Evolutionary conservation across 2,329 filamentous ascomycete species (phyloP).

Genomic region (Nannizziopsis barbatae): DNA sequence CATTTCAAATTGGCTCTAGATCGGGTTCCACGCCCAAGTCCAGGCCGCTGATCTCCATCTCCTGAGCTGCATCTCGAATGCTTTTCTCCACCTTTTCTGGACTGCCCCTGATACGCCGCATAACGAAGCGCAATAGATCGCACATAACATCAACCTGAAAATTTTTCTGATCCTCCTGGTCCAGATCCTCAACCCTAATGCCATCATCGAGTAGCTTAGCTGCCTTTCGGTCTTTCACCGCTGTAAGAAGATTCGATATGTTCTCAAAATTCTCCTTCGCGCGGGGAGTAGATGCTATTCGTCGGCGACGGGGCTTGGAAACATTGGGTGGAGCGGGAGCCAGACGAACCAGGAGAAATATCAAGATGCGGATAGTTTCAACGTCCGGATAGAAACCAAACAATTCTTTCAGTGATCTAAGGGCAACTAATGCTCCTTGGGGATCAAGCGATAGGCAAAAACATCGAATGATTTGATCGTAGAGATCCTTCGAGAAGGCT

Average conservation of each 20-base stretch:
- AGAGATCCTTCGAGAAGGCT: slow-evolving; percentile 40
- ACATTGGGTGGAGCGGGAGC: slow-evolving; percentile 22
- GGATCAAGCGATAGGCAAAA: slow-evolving; percentile 43
- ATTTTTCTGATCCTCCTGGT: slow-evolving; percentile 28
- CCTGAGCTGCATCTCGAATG: slow-evolving; percentile 25
- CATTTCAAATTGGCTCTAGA: neutral
- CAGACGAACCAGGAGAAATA: slow-evolving; percentile 40
- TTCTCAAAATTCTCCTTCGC: slow-evolving; percentile 37
- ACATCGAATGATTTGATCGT: slow-evolving; percentile 42
- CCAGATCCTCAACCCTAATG: slow-evolving; percentile 27
- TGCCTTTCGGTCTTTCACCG: slow-evolving; percentile 32
- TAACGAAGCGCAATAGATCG: slow-evolving; percentile 32
- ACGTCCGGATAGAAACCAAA: slow-evolving; percentile 40
- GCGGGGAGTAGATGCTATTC: slow-evolving; percentile 31
- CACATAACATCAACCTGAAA: slow-evolving; percentile 36
- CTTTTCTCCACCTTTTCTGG: slow-evolving; percentile 25
- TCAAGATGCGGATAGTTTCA: slow-evolving; percentile 38
- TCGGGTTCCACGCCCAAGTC: slow-evolving; percentile 21
- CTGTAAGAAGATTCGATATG: slow-evolving; percentile 36
- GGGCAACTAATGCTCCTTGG: slow-evolving; percentile 39
- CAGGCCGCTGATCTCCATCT: slow-evolving; percentile 29
- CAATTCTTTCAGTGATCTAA: slow-evolving; percentile 35
- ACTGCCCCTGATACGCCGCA: slow-evolving; percentile 25
- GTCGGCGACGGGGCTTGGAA: slow-evolving; percentile 30
- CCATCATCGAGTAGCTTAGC: slow-evolving; percentile 25